These are phyloP conservation scores for Trametes coccinea DNA, from an alignment of 768 basidiomycete genomes.

Conservation along the genomic window DNA sequence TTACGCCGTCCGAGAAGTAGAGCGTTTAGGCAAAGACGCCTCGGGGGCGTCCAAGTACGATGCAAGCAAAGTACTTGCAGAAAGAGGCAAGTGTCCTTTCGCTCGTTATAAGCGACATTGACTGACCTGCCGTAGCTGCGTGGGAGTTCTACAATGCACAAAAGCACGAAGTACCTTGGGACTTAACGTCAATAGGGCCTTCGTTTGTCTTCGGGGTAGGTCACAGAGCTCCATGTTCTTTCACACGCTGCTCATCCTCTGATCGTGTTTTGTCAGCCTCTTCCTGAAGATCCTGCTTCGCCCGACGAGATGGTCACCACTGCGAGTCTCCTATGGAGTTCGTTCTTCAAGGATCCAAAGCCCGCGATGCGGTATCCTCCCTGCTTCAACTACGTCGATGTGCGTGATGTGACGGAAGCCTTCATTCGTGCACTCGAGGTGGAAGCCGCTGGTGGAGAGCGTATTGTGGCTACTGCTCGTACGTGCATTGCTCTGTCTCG, in stretches of 20 bases:
- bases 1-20: conserved; percentile 43
- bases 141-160: conserved; percentile 36
- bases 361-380: not conserved
- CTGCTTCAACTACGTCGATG: conserved; percentile 33
- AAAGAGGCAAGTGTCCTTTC: conserved; percentile 33
- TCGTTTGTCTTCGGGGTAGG: conserved; percentile 33
- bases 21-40: conserved; percentile 50
- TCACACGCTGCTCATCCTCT: not conserved
- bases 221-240: not conserved
- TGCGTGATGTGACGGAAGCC: conserved; percentile 35
- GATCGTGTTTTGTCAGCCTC: not conserved
- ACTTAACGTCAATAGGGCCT: conserved; percentile 47
- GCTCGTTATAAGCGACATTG: not conserved
- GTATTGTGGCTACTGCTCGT: conserved; percentile 40
- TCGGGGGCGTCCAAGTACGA: conserved; percentile 45
- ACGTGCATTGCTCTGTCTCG: not conserved
- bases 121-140: conserved; percentile 50
- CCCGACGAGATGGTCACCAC: not conserved
- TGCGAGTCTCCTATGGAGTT: not conserved
- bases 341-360: not conserved
- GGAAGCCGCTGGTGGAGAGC: conserved; percentile 38
- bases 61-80: conserved; percentile 59
- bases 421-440: conserved; percentile 33
- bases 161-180: conserved; percentile 10
- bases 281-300: not conserved